These are phyloP conservation scores for Arxiozyma telluris DNA, from an alignment of 1,139 yeast species.

Conservation along the genomic window DNA sequence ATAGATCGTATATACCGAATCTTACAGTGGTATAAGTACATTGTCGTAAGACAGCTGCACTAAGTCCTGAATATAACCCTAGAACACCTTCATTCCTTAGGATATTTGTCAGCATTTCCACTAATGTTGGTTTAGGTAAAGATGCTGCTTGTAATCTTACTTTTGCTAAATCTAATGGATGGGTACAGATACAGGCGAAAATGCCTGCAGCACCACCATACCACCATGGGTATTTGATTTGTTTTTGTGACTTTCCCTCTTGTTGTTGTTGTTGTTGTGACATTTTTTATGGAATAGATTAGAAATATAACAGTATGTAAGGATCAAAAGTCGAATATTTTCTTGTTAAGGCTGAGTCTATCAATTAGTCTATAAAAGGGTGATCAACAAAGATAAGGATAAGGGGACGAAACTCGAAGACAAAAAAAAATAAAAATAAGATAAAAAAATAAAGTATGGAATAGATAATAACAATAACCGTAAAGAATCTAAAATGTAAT, in stretches of 20 bases:
- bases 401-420: background rate
- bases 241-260: background rate
- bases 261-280: background rate
- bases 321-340: background rate
- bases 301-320: background rate
- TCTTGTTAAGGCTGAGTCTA: background rate
- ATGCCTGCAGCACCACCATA: constrained; percentile 62
- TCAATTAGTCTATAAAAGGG: background rate
- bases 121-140: constrained; percentile 51
- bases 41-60: constrained; percentile 76
- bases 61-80: constrained; percentile 68
- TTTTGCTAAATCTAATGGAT: constrained; percentile 80
- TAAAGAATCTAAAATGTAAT: background rate
- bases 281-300: background rate
- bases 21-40: constrained; percentile 83
- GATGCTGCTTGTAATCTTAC: constrained; percentile 64
- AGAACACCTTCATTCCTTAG: constrained; percentile 55
- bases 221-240: constrained; percentile 40
- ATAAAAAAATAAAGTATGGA: background rate
- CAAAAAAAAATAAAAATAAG: background rate
- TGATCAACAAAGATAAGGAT: background rate
- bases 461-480: background rate
- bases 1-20: constrained; percentile 72
- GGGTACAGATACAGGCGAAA: constrained; percentile 55
- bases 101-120: constrained; percentile 53